Base-by-base conservation (phyloP, 495 filamentous ascomycete genomes). In the Aspergillus hancockii region DNA sequence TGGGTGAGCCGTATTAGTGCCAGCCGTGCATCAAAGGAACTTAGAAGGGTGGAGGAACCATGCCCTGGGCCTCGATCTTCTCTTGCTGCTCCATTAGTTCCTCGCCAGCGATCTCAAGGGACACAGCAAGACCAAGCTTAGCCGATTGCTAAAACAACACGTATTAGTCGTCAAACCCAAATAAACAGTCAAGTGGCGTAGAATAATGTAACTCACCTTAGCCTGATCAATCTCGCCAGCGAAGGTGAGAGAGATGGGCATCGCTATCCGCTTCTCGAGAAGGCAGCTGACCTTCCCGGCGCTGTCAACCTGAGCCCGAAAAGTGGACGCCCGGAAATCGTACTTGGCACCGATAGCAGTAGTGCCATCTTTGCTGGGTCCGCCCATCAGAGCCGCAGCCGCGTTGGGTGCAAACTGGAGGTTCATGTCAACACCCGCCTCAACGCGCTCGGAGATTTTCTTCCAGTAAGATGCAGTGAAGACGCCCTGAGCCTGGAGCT, bases 341-440 rank as follows among this genome's bases (percentile, higher is more conserved):
- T 99, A 99, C 78, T 98, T 99, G 64, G 91, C 92, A 68, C 94
- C 95, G 65, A 97, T 81, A 41, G 92, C 89, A 55, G 94, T 92
- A 51, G 89, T 82, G 46, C 95, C 95, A 65, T 98, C 93, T 67
- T 90, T 91, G 65, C 84, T 83, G 50, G 83, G 70, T 21, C 83
- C 81, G 62, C 86, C 87, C 69, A 90, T 89, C 87, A 94, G 86
- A 46, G 78, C 77, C 51, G 81, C 78, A 46, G 85, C 77, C 14
- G 76, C 66, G 41, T 62, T 78, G 52, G 91, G 91, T 32, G 84
- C 82, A 66, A 96, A 88, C 63, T 90, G 84, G 55, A 99, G 84
- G 70, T 93, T 96, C 83, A 94, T 85, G 62, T 98, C 93, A 61
- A 96, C 91, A 74, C 95, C 95, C 57, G 91, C 93, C 75, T 97